phyloP scores from a whole-genome alignment of 371 early-diverging fungal genomes.

The Rhizopus stolonifer region DNA sequence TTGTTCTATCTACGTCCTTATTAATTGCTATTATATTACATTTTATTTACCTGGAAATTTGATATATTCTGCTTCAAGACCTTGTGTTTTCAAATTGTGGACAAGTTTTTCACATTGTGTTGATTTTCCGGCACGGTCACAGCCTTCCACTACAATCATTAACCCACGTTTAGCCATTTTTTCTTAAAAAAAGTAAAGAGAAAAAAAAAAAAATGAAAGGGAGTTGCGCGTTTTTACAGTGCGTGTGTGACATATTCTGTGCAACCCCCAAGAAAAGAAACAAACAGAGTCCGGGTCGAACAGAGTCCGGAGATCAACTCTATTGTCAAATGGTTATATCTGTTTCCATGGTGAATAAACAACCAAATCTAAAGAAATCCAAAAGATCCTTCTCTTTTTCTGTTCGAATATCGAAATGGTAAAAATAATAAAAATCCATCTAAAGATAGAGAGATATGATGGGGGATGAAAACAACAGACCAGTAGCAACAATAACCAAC shows the following conservation, averaged over 20 bases:
- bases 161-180: slow-evolving; percentile 67
- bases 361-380: too few relatives aligned
- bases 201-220: not conserved
- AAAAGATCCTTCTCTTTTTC: slow-evolving; percentile 1
- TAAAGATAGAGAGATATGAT: not conserved
- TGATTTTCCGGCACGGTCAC: slow-evolving; percentile 96
- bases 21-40: not conserved
- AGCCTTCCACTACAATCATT: slow-evolving; percentile 96
- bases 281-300: too few relatives aligned
- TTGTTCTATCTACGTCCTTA: slow-evolving; percentile 76
- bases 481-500: too few relatives aligned
- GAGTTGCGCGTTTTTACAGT: not conserved
- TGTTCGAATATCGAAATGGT: slow-evolving; percentile 6
- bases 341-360: not conserved
- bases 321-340: not conserved
- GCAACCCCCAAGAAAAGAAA: not conserved
- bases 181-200: not conserved
- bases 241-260: too few relatives aligned
- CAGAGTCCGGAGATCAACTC: too few relatives aligned
- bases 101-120: slow-evolving; percentile 81
- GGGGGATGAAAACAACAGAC: too few relatives aligned
- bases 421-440: not conserved
- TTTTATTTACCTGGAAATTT: slow-evolving; percentile 75
- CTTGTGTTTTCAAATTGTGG: slow-evolving; percentile 50
- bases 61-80: slow-evolving; percentile 48